Evolutionary conservation across 148 eudicot species (phyloP).

Genomic region (Linanthus parryae): DNA sequence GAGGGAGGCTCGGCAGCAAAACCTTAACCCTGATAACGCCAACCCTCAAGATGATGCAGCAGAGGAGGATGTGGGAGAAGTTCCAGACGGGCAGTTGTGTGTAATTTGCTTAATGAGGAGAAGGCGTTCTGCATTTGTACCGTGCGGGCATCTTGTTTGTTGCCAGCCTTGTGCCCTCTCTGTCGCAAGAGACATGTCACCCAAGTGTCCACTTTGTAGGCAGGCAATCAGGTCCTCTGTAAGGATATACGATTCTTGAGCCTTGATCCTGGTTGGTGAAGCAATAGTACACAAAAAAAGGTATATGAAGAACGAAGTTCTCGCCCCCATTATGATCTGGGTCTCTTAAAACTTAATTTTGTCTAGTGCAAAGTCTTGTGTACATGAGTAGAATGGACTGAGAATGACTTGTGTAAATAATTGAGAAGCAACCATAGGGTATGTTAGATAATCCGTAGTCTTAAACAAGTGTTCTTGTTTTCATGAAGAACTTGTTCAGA

Average conservation of each 20-base stretch:
- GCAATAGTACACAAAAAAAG: too few relatives aligned
- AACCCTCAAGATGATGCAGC: constrained; percentile 28
- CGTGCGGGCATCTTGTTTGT: constrained; percentile 92
- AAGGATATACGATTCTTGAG: constrained; percentile 69
- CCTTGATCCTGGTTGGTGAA: too few relatives aligned
- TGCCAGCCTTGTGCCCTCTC: constrained; percentile 64
- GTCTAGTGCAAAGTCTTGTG: too few relatives aligned
- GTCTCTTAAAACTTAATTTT: too few relatives aligned
- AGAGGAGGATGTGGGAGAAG: constrained; percentile 59
- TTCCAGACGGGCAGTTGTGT: constrained; percentile 71
- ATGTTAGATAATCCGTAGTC: too few relatives aligned
- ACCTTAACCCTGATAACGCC: constrained; percentile 8
- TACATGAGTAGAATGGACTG: too few relatives aligned
- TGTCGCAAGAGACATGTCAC: constrained; percentile 49
- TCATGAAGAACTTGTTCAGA: too few relatives aligned
- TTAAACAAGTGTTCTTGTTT: too few relatives aligned
- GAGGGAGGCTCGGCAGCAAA: constrained; percentile 42
- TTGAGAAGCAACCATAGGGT: too few relatives aligned
- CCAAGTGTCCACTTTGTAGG: constrained; percentile 85
- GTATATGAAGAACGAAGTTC: too few relatives aligned
- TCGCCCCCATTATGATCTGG: too few relatives aligned
- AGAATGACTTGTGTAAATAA: too few relatives aligned
- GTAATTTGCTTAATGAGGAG: constrained; percentile 63
- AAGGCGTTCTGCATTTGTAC: constrained; percentile 76
- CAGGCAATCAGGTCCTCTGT: constrained; percentile 54